These are phyloP conservation scores for Solanum rostratum DNA, from an alignment of 257 asterid genomes.

Conservation along the genomic window DNA sequence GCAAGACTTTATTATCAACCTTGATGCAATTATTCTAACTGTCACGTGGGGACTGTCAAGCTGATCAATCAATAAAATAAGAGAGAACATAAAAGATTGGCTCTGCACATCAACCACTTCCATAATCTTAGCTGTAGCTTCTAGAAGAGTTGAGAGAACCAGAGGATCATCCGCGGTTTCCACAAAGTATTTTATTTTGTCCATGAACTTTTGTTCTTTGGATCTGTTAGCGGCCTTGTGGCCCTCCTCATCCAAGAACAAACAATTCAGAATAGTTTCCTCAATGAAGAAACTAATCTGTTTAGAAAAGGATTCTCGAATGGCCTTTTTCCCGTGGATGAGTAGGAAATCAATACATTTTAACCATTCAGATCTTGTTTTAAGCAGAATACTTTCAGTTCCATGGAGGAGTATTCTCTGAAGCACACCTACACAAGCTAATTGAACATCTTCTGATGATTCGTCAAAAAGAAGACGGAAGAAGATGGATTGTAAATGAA, in stretches of 20 bases:
- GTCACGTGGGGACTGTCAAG: constrained; percentile 58
- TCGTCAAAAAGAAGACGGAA: constrained; percentile 63
- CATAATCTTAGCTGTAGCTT: constrained; percentile 74
- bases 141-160: constrained; percentile 69
- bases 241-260: constrained; percentile 23
- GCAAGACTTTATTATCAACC: constrained; percentile 59
- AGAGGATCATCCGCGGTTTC: constrained; percentile 67
- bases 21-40: constrained; percentile 68
- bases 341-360: constrained; percentile 59
- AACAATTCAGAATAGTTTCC: constrained; percentile 53
- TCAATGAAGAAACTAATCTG: constrained; percentile 65
- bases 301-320: constrained; percentile 70
- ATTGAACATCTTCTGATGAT: constrained; percentile 77
- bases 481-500: constrained; percentile 50
- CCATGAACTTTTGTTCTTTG: constrained; percentile 77
- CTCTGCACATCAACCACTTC: constrained; percentile 51
- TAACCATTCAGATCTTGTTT: constrained; percentile 70
- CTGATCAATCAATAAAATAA: constrained; percentile 68
- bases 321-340: constrained; percentile 55
- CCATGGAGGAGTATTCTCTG: constrained; percentile 71
- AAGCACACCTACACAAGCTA: constrained; percentile 65
- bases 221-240: constrained; percentile 37
- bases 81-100: constrained; percentile 65
- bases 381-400: constrained; percentile 39
- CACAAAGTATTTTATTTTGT: constrained; percentile 74